phyloP scores from a whole-genome alignment of 176 grass and related monocot species.

The Bromus sterilis region DNA sequence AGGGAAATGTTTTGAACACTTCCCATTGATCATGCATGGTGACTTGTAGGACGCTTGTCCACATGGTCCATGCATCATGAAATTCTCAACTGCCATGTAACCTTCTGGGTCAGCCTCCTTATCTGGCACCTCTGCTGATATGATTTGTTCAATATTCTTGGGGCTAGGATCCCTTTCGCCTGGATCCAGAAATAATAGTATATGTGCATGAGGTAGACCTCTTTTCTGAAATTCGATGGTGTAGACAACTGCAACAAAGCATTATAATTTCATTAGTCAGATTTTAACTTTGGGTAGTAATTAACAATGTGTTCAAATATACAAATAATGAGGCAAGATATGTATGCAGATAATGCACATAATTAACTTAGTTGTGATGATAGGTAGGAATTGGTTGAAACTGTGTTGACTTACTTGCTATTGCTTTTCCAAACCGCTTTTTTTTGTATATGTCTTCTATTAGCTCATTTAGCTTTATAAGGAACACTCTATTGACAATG shows the following conservation, averaged over 20 bases:
- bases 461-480: not conserved
- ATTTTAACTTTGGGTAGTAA: not conserved
- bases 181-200: not conserved
- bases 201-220: slow-evolving; percentile 15
- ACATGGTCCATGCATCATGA: slow-evolving; percentile 26
- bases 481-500: slow-evolving; percentile 14
- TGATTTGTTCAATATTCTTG: not conserved
- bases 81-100: slow-evolving; percentile 4
- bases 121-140: not conserved
- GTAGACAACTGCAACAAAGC: not conserved
- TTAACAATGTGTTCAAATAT: not conserved
- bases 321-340: not conserved
- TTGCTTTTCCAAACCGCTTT: not conserved
- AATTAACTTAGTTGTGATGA: not conserved
- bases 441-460: not conserved
- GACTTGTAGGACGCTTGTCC: not conserved
- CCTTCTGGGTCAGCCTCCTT: not conserved
- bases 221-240: slow-evolving; percentile 1
- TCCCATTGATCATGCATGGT: slow-evolving; percentile 10
- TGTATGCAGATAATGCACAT: not conserved
- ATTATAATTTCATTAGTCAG: too few species aligned
- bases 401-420: not conserved
- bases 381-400: not conserved
- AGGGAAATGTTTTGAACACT: slow-evolving; percentile 24
- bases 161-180: not conserved